A percentile compares a stretch with the other conserved stretches of the same genome.
Evolutionary conservation across 768 basidiomycete genomes (phyloP).

Genomic region (Mycena filopes): DNA sequence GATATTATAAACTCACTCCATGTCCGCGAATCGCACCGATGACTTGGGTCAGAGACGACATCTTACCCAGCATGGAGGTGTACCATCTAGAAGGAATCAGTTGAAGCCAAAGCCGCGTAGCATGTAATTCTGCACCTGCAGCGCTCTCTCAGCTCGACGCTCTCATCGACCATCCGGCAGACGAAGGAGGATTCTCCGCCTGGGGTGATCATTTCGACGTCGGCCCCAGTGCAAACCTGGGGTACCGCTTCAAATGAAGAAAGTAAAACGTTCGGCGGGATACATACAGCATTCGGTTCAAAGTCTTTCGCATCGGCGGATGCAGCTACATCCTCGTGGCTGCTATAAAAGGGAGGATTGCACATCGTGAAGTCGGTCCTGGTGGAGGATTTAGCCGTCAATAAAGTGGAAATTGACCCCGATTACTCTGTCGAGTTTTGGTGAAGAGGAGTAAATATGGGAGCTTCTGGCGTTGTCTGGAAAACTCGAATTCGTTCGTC

Average conservation of each 20-base stretch:
- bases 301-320: slow-evolving; percentile 73
- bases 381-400: neutral
- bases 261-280: slow-evolving; percentile 33
- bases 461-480: slow-evolving; percentile 45
- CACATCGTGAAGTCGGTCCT: slow-evolving; percentile 90
- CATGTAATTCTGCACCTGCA: slow-evolving; percentile 62
- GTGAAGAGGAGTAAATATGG: slow-evolving; percentile 59
- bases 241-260: neutral
- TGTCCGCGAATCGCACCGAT: slow-evolving; percentile 61
- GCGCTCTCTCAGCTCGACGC: slow-evolving; percentile 54
- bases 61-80: slow-evolving; percentile 92
- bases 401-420: neutral
- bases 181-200: slow-evolving; percentile 92
- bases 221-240: slow-evolving; percentile 88
- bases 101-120: neutral
- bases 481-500: slow-evolving; percentile 60
- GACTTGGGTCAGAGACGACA: slow-evolving; percentile 75
- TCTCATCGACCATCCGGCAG: slow-evolving; percentile 79
- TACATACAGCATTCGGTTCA: slow-evolving; percentile 80
- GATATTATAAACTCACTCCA: slow-evolving; percentile 37
- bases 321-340: slow-evolving; percentile 68
- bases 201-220: slow-evolving; percentile 87
- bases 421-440: slow-evolving; percentile 13
- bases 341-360: slow-evolving; percentile 96
- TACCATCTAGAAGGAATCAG: slow-evolving; percentile 74